Evolutionary conservation across 495 filamentous ascomycete genomes (phyloP).

Genomic region (Clohesyomyces aquaticus): DNA sequence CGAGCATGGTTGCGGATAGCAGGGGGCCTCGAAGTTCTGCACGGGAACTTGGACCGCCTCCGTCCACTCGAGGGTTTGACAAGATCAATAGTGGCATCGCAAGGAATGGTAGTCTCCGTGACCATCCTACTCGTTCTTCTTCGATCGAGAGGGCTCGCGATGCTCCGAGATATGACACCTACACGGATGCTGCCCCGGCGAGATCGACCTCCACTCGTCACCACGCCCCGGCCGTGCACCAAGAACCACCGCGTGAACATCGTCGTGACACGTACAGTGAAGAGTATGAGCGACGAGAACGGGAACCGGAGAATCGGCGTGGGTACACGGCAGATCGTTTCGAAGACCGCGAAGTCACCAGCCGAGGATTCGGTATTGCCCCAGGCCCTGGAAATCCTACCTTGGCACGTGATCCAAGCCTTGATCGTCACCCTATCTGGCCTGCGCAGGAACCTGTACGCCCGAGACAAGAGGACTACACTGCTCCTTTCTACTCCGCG

Average conservation of each 20-base stretch:
- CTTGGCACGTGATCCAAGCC: conserved; percentile 29
- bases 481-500: conserved; percentile 42
- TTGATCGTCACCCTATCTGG: conserved; percentile 38
- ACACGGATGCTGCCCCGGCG: conserved; percentile 40
- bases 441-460: conserved; percentile 16
- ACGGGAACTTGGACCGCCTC: conserved; percentile 46
- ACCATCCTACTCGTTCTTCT: conserved; percentile 33
- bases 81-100: conserved; percentile 42
- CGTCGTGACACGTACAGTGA: conserved; percentile 39
- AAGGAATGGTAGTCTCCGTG: conserved; percentile 39
- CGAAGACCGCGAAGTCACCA: conserved; percentile 41
- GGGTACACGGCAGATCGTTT: conserved; percentile 34
- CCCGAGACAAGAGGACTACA: conserved; percentile 19
- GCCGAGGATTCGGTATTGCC: conserved; percentile 49
- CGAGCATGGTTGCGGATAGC: conserved; percentile 42
- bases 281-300: conserved; percentile 37
- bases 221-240: conserved; percentile 36
- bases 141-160: conserved; percentile 33
- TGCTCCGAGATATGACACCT: conserved; percentile 31
- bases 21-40: conserved; percentile 26
- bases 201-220: conserved; percentile 40
- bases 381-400: conserved; percentile 38
- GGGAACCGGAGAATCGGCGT: conserved; percentile 41
- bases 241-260: conserved; percentile 40
- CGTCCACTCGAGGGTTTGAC: conserved; percentile 48